These are phyloP conservation scores for Chamaenerion angustifolium DNA, from an alignment of 345 rosid species.

Conservation along the genomic window DNA sequence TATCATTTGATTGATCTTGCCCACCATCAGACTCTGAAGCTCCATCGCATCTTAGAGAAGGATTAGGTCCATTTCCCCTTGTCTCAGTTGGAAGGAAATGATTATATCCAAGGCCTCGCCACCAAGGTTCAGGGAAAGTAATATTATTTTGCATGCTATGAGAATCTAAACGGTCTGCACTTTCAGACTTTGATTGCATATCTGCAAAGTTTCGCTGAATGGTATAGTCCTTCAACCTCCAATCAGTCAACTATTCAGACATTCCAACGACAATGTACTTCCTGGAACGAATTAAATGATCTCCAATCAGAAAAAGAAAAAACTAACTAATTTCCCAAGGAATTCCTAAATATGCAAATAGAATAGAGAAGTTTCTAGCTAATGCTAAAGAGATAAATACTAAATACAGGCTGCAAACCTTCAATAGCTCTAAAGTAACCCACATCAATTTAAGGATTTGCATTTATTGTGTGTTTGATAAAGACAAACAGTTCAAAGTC, in stretches of 20 bases:
- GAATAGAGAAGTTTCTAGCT: no score
- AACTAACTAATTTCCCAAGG: no score
- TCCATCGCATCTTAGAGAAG: conserved; percentile 45
- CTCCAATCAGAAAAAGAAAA: background rate
- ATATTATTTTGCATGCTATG: conserved; percentile 25
- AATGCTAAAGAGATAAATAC: no score
- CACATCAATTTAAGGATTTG: no score
- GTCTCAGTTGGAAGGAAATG: conserved; percentile 26
- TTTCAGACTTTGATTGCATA: conserved; percentile 59
- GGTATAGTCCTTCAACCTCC: conserved; percentile 1
- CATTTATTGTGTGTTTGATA: no score
- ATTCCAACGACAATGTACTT: conserved; percentile 3
- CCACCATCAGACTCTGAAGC: conserved; percentile 56
- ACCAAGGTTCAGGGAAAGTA: conserved; percentile 65
- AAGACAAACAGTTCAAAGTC: no score
- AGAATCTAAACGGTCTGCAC: conserved; percentile 29
- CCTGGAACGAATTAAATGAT: conserved; percentile 2
- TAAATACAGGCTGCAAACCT: no score
- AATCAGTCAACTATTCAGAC: conserved; percentile 7
- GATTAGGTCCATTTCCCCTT: conserved; percentile 33
- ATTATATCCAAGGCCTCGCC: conserved; percentile 45
- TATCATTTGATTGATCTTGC: conserved; percentile 43
- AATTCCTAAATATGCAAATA: no score
- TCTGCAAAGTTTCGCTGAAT: conserved; percentile 19
- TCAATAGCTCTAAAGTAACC: no score